Percentiles rank a stretch among this genome's conserved stretches.
Conservation (phyloP, 805 yeast species). For the Schwanniomyces occidentalis region DNA sequence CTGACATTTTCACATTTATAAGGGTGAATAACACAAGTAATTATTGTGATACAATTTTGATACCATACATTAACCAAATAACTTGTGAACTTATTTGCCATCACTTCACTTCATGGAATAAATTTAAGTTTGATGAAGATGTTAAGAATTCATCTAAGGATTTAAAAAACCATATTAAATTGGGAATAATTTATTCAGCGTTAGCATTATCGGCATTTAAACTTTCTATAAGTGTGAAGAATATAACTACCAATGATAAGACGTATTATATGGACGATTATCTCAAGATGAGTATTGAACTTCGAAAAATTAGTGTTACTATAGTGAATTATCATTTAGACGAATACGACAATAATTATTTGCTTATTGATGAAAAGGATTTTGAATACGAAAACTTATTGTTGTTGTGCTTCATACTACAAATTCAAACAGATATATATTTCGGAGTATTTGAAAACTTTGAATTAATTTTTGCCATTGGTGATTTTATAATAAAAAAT, state of each 20-base stretch:
- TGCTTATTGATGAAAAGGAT: slow-evolving; percentile 11
- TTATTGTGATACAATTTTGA: slow-evolving; percentile 29
- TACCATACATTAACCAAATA: slow-evolving; percentile 30
- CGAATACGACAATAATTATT: slow-evolving; percentile 33
- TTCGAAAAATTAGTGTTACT: slow-evolving; percentile 36
- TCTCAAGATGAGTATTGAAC: slow-evolving; percentile 30
- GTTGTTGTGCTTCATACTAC: slow-evolving; percentile 37
- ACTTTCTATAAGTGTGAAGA: slow-evolving; percentile 1
- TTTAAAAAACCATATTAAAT: slow-evolving; percentile 18
- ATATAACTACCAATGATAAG: slow-evolving; percentile 14
- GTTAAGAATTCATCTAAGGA: slow-evolving; percentile 7
- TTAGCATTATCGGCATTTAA: slow-evolving; percentile 23
- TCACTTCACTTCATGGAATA: slow-evolving; percentile 11
- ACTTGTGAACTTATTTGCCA: slow-evolving; percentile 29
- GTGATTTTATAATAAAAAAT: slow-evolving; percentile 29
- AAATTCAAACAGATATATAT: slow-evolving; percentile 37
- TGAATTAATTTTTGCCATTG: slow-evolving; percentile 41
- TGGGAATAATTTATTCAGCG: slow-evolving; percentile 22
- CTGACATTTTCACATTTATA: slow-evolving; percentile 25
- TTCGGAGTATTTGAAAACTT: slow-evolving; percentile 44
- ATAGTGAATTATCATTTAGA: slow-evolving; percentile 42
- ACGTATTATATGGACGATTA: slow-evolving; percentile 20
- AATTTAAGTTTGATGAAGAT: slow-evolving; percentile 8
- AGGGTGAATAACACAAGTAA: slow-evolving; percentile 21
- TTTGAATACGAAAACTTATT: slow-evolving; percentile 33